Conservation (phyloP, 768 basidiomycete genomes). For the Tricholoma flavovirens region DNA sequence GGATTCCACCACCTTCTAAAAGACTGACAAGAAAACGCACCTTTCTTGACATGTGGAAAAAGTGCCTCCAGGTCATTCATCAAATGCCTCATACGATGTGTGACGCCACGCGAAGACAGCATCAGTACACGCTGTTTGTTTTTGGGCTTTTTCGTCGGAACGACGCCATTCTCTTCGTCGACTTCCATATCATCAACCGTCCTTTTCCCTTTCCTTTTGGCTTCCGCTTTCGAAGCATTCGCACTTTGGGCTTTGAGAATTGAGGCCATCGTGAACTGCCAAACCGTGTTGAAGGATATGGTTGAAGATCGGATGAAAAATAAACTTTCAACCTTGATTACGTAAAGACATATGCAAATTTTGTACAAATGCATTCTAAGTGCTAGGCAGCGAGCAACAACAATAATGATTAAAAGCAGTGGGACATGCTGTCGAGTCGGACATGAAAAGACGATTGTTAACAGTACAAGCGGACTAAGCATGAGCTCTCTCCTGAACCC, state of each 20-base stretch:
- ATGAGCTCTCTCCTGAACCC: neutral
- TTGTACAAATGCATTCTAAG: neutral
- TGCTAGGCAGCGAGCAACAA: too few species aligned
- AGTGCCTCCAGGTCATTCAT: constrained; percentile 91
- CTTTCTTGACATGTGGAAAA: constrained; percentile 95
- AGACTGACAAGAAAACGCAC: constrained; percentile 34
- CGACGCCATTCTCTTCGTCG: constrained; percentile 30
- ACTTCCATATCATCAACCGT: constrained; percentile 58
- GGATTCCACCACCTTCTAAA: neutral
- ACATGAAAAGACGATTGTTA: constrained; percentile 3
- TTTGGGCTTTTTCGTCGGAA: constrained; percentile 50
- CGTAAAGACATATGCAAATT: constrained; percentile 1
- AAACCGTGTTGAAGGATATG: constrained; percentile 2
- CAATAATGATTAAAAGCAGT: neutral
- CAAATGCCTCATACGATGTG: constrained; percentile 93
- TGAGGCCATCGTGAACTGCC: constrained; percentile 47
- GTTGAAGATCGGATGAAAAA: neutral
- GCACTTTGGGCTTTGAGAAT: constrained; percentile 56
- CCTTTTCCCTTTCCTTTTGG: constrained; percentile 58
- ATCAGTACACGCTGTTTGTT: constrained; percentile 96
- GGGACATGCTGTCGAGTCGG: neutral
- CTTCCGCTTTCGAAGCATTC: constrained; percentile 45
- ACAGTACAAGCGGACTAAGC: constrained; percentile 1
- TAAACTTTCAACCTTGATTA: constrained; percentile 10
- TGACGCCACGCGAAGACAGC: constrained; percentile 89